A percentile compares a stretch with the other conserved stretches of the same genome.
These are phyloP conservation scores for Umbelopsis sp. DNA, from an alignment of 192 early-diverging fungal species.

Conservation along the genomic window DNA sequence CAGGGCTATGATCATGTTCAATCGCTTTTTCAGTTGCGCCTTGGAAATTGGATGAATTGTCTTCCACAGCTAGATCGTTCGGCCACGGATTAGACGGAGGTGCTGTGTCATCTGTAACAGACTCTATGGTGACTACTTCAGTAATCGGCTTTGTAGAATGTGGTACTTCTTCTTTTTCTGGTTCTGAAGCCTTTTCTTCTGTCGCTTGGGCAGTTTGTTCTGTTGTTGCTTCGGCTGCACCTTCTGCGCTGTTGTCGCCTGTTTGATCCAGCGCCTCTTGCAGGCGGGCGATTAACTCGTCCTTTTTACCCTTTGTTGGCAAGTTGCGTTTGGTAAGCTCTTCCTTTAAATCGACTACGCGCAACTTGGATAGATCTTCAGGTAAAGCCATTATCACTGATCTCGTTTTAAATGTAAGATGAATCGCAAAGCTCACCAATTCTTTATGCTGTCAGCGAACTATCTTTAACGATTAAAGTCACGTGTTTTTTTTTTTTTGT, in stretches of 20 bases:
- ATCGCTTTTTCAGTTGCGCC: neutral
- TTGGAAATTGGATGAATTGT: neutral
- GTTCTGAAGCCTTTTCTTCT: neutral
- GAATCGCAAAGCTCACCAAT: no score
- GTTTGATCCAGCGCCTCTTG: slow-evolving; percentile 48
- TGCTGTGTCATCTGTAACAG: neutral
- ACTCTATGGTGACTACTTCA: neutral
- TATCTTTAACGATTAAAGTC: no score
- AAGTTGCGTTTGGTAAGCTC: slow-evolving; percentile 56
- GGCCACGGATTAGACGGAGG: neutral
- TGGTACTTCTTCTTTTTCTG: neutral
- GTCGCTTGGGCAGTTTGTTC: neutral
- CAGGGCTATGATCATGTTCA: neutral
- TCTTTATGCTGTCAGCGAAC: no score
- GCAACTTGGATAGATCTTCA: slow-evolving; percentile 22
- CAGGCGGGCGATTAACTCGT: slow-evolving; percentile 62
- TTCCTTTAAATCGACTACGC: slow-evolving; percentile 39
- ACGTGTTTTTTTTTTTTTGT: no score
- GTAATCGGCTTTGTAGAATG: neutral
- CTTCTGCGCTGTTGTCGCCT: neutral
- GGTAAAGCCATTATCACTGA: slow-evolving; percentile 1
- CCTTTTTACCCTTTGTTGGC: slow-evolving; percentile 64
- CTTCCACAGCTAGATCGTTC: neutral
- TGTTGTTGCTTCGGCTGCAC: neutral
- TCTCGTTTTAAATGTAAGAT: no score